Base-by-base conservation (phyloP, 176 grass and related monocot species). In the Pontederia crassipes region DNA sequence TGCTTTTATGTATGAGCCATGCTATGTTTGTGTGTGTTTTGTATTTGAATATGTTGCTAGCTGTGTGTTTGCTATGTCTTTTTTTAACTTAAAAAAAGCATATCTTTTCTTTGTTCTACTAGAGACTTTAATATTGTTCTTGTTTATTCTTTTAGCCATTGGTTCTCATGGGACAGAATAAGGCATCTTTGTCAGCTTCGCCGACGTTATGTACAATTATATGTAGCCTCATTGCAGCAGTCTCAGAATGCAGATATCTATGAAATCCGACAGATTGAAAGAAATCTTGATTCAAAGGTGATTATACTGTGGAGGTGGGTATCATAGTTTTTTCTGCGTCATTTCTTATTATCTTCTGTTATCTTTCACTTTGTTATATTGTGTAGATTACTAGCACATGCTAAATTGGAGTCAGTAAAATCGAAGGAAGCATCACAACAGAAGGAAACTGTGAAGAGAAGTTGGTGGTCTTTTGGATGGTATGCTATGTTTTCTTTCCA, bases 381-480 rank as follows among this genome's bases (percentile, higher is more conserved):
- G 28, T 79, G 60, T 62, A 97, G 92, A 73, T 97, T 97, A 66
- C 77, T 97, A 28, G 92, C 73, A 61, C 92, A 97, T 83, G 92
- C 92, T 73, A 97, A 97, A 73, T 87, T 97, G 75, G 92, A 90
- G 64, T 88, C 84, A 27, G 87, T 85, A 69, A 97, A 97, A 83
- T 90, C 76, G 60, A 83, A 81, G 64, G 89, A 71, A 75, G 82
- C 68, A 29, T 82, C 78, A 32, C 74, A 87, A 55, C 83, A 82
- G 73, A 90, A 90, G 74, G 75, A 70, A n/a, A 48, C 67, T 46
- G 79, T 69, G 57, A 90, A 87, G 66, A 87, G 71, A 87, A 85
- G 76, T 66, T 97, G 92, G 92, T 97, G 83, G 92, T 67, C 92
- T 74, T 97, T 90, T 64, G 76, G 81, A 88, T 82, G 92, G 92